A percentile compares a stretch with the other conserved stretches of the same genome.
These are phyloP conservation scores for Citrus sinensis DNA, from an alignment of 345 rosid species.

Conservation along the genomic window DNA sequence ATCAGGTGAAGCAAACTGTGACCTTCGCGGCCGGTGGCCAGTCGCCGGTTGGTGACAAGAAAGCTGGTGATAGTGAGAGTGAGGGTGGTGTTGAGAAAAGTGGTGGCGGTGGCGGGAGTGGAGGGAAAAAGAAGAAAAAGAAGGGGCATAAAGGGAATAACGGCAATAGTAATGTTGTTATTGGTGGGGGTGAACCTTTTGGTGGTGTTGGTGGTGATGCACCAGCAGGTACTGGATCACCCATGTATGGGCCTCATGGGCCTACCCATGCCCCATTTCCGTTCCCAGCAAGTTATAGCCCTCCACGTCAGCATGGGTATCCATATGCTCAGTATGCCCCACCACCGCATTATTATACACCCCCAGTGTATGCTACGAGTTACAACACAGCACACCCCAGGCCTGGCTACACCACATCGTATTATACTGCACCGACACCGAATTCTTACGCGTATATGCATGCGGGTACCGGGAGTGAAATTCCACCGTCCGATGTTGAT, in stretches of 20 bases:
- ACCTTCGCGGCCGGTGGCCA: slow-evolving; percentile 13
- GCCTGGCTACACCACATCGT: slow-evolving; percentile 25
- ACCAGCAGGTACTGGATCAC: slow-evolving; percentile 29
- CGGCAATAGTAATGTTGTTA: slow-evolving; percentile 2
- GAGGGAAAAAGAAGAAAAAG: slow-evolving; percentile 63
- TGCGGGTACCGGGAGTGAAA: slow-evolving; percentile 21
- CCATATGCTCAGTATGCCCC: slow-evolving; percentile 29
- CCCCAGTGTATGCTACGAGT: slow-evolving; percentile 45
- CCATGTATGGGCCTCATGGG: slow-evolving; percentile 3
- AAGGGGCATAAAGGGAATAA: slow-evolving; percentile 43
- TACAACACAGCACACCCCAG: slow-evolving; percentile 49
- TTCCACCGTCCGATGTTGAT: slow-evolving; percentile 30
- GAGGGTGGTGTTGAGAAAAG: slow-evolving; percentile 16
- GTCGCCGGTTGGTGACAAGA: slow-evolving; percentile 32
- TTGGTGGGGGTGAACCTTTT: slow-evolving; percentile 18
- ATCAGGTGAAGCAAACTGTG: slow-evolving; percentile 17
- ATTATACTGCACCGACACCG: slow-evolving; percentile 26
- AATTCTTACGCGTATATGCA: slow-evolving; percentile 40
- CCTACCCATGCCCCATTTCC: slow-evolving; percentile 20
- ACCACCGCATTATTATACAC: slow-evolving; percentile 35
- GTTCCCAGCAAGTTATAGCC: slow-evolving; percentile 29
- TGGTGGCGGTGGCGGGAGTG: slow-evolving; percentile 15
- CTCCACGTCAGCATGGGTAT: slow-evolving; percentile 36
- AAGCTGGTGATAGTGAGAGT: slow-evolving; percentile 21
- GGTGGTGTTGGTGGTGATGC: slow-evolving; percentile 6